Evolutionary conservation across 2,329 filamentous ascomycete genomes (phyloP).

Genomic region (Sporothrix globosa): DNA sequence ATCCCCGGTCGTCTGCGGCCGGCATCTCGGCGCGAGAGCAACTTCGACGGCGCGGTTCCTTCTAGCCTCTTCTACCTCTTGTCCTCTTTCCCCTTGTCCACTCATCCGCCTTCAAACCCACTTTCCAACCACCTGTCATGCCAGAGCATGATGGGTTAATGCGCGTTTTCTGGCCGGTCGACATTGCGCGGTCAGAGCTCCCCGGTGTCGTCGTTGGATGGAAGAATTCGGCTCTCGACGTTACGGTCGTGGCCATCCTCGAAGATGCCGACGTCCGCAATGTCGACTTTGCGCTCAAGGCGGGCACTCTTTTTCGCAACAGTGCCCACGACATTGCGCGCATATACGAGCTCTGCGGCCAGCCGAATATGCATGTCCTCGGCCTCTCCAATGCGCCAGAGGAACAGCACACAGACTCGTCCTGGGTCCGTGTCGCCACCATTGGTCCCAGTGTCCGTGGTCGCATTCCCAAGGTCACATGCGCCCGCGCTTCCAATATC

Average conservation of each 20-base stretch:
- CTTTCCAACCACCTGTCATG: constrained; percentile 59
- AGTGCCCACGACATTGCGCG: constrained; percentile 77
- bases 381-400: constrained; percentile 73
- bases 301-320: constrained; percentile 80
- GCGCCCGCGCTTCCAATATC: constrained; percentile 70
- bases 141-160: constrained; percentile 83
- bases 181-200: constrained; percentile 70
- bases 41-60: constrained; percentile 89
- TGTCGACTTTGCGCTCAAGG: constrained; percentile 85
- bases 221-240: constrained; percentile 87
- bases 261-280: constrained; percentile 85
- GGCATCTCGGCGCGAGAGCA: constrained; percentile 96
- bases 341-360: constrained; percentile 83
- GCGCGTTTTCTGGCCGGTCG: constrained; percentile 98
- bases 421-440: constrained; percentile 67
- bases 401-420: constrained; percentile 54
- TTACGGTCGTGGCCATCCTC: constrained; percentile 86
- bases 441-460: constrained; percentile 51
- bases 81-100: no score
- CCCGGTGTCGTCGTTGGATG: constrained; percentile 92
- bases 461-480: constrained; percentile 71
- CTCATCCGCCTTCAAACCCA: constrained; percentile 32
- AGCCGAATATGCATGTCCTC: constrained; percentile 79
- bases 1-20: constrained; percentile 75
- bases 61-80: constrained; percentile 57